A percentile compares a stretch with the other conserved stretches of the same genome.
Evolutionary conservation across 306 rosid genomes (phyloP).

Genomic region (Dryas drummondii): DNA sequence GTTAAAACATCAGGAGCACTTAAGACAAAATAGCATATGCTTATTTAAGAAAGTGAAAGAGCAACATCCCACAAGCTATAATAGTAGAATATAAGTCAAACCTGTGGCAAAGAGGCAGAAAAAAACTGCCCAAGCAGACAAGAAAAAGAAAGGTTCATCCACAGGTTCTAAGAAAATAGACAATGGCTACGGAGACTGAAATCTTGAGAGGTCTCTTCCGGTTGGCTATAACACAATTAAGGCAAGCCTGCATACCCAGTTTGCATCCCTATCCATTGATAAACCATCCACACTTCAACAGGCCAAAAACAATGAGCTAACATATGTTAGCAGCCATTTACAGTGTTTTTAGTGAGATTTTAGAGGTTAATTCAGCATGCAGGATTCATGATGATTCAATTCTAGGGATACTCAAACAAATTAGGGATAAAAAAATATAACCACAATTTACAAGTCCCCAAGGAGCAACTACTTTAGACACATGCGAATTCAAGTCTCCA

Average conservation of each 20-base stretch:
- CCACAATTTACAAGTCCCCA: neutral
- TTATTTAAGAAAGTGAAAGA: neutral
- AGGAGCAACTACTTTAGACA: neutral
- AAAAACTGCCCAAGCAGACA: neutral
- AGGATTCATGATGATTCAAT: neutral
- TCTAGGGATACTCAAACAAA: too few species aligned
- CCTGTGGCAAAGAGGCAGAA: neutral
- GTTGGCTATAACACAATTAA: neutral
- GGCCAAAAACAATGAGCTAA: neutral
- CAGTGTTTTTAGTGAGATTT: neutral
- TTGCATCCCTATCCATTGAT: neutral
- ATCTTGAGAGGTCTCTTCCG: neutral
- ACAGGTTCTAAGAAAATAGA: neutral
- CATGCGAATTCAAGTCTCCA: neutral
- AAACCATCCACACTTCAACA: neutral
- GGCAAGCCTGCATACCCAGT: neutral
- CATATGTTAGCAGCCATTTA: neutral
- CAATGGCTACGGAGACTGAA: neutral
- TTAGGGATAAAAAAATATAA: neutral
- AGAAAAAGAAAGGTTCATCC: neutral
- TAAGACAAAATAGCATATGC: neutral
- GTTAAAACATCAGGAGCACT: neutral
- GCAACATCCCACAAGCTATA: constrained; percentile 2
- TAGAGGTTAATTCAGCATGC: neutral
- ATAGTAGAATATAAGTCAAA: constrained; percentile 5